A percentile compares a stretch with the other conserved stretches of the same genome.
phyloP scores from a whole-genome alignment of 1,139 yeast species.

The Torulaspora pretoriensis region DNA sequence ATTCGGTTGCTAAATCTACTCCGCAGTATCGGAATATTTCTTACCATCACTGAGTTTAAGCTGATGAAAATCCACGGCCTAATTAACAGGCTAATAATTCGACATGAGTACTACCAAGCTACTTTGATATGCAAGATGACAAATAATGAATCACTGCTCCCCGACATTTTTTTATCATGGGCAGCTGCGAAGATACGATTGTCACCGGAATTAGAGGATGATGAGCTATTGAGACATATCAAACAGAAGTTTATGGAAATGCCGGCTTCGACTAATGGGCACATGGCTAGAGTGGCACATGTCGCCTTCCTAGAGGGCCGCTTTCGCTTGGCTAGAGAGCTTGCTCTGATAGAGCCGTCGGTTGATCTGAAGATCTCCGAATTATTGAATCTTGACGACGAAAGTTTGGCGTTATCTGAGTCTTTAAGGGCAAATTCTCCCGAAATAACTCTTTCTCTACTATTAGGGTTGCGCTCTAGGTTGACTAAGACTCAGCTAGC shows the following conservation, averaged over 20 bases:
- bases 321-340: conserved; percentile 54
- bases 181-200: conserved; percentile 65
- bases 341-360: conserved; percentile 66
- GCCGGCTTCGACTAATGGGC: conserved; percentile 37
- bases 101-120: conserved; percentile 62
- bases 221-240: conserved; percentile 50
- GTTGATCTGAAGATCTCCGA: conserved; percentile 59
- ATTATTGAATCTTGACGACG: conserved; percentile 67
- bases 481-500: conserved; percentile 53
- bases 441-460: conserved; percentile 58
- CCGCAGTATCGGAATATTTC: conserved; percentile 57
- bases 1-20: conserved; percentile 54
- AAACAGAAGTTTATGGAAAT: conserved; percentile 39
- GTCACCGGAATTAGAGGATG: conserved; percentile 54
- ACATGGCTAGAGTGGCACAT: conserved; percentile 61
- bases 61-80: conserved; percentile 51
- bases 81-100: conserved; percentile 53
- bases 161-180: conserved; percentile 67
- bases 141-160: conserved; percentile 13
- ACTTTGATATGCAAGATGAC: conserved; percentile 56
- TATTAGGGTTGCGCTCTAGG: conserved; percentile 49
- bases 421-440: conserved; percentile 64
- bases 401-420: conserved; percentile 63
- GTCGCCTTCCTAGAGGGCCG: conserved; percentile 86
- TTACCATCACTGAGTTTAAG: conserved; percentile 55